These are phyloP conservation scores for Trichoderma arundinaceum DNA, from an alignment of 2,329 filamentous ascomycete species.

Conservation along the genomic window DNA sequence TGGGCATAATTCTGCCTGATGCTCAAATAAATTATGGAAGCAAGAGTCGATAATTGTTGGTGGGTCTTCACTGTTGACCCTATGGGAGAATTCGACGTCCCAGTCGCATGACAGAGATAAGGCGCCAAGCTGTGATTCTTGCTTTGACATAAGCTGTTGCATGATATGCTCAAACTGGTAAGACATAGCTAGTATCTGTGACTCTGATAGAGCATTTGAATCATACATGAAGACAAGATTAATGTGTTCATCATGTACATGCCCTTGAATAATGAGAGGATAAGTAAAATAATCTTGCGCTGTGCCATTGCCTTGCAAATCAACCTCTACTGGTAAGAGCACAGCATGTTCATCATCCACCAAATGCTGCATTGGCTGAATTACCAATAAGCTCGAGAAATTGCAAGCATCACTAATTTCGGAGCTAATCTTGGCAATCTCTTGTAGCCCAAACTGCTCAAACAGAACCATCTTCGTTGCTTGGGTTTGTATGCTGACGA, in stretches of 20 bases:
- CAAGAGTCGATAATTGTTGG: not conserved
- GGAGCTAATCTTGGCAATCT: conserved; percentile 2
- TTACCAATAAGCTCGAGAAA: conserved; percentile 6
- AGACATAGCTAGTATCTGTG: conserved; percentile 5
- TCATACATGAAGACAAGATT: conserved; percentile 18
- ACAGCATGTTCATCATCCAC: not conserved
- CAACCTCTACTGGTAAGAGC: not conserved
- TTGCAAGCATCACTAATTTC: not conserved
- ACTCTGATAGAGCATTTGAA: not conserved
- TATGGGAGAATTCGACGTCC: not conserved
- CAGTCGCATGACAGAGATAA: not conserved
- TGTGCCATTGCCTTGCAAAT: not conserved
- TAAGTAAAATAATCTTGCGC: not conserved
- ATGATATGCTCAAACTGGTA: conserved; percentile 17
- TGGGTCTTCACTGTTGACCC: not conserved
- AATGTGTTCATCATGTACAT: not conserved
- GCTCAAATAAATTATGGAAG: not conserved
- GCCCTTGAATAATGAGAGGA: not conserved
- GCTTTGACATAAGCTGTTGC: not conserved
- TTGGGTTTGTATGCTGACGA: conserved; percentile 31
- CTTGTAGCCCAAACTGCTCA: conserved; percentile 35
- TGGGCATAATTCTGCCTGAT: not conserved
- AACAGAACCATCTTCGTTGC: conserved; percentile 34
- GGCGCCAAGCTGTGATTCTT: not conserved
- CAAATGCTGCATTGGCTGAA: conserved; percentile 12